Evolutionary conservation across 208 protist species (phyloP).

Genomic region (Crithidia expoeki): DNA sequence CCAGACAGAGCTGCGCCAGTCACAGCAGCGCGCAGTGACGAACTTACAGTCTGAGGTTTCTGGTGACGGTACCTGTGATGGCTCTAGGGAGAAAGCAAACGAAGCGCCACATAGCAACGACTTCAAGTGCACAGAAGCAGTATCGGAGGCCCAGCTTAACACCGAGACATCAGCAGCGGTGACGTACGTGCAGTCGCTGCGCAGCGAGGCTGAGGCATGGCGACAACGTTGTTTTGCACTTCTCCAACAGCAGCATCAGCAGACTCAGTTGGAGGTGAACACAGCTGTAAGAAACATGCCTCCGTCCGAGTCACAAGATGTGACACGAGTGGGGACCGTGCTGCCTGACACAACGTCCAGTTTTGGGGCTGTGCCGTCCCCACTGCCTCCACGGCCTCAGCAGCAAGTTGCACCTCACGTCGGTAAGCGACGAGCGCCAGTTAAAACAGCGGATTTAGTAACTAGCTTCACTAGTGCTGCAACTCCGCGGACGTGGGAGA

Average conservation of each 20-base stretch:
- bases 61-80: too few species aligned
- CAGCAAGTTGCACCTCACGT: background rate
- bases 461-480: background rate
- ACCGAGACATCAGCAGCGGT: background rate
- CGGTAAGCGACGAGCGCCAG: too few species aligned
- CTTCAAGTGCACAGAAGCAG: too few species aligned
- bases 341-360: background rate
- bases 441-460: background rate
- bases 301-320: too few species aligned
- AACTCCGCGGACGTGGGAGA: constrained; percentile 1
- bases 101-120: too few species aligned
- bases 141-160: too few species aligned
- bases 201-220: constrained; percentile 56
- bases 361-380: background rate
- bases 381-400: constrained; percentile 1
- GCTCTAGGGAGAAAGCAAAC: too few species aligned
- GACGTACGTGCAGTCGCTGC: constrained; percentile 27
- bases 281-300: background rate
- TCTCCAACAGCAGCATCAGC: constrained; percentile 24
- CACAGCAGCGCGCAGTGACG: too few species aligned
- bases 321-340: background rate
- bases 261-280: background rate
- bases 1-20: too few species aligned
- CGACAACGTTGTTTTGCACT: constrained; percentile 44
- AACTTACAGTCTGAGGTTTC: too few species aligned